Evolutionary conservation across 169 alveolate species (phyloP).

Genomic region (Perkinsus olseni): DNA sequence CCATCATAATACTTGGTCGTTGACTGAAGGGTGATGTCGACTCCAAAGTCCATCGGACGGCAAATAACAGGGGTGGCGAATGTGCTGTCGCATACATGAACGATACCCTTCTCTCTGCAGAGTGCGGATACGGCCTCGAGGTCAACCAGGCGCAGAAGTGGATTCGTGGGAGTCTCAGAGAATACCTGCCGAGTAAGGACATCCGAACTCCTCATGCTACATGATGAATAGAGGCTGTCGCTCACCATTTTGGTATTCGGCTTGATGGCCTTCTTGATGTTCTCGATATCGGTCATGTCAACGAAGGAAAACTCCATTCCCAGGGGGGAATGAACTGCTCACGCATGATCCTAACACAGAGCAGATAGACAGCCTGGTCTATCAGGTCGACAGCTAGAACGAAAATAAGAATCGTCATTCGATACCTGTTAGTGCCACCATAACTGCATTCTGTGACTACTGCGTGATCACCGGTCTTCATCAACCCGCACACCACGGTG

Average conservation of each 20-base stretch:
- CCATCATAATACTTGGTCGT: constrained; percentile 56
- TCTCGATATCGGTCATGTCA: constrained; percentile 41
- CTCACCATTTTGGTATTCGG: constrained; percentile 38
- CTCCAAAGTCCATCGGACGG: constrained; percentile 45
- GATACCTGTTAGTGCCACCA: constrained; percentile 47
- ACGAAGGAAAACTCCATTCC: constrained; percentile 40
- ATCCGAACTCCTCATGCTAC: not conserved
- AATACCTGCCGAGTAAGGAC: not conserved
- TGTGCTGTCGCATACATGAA: constrained; percentile 46
- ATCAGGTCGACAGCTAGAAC: not conserved
- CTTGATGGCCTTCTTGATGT: constrained; percentile 37
- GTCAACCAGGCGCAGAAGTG: constrained; percentile 35
- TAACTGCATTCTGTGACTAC: constrained; percentile 45
- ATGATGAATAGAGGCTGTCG: not conserved
- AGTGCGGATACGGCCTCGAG: constrained; percentile 5
- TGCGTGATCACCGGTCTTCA: constrained; percentile 29
- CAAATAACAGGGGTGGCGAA: constrained; percentile 51
- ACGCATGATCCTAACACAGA: not conserved
- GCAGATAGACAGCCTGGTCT: not conserved
- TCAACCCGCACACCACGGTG: constrained; percentile 21
- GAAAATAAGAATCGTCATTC: not conserved
- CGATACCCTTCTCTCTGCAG: not conserved
- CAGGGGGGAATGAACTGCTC: constrained; percentile 20
- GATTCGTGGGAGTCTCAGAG: constrained; percentile 55
- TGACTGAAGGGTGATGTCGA: constrained; percentile 36